Base-by-base conservation (phyloP, 2,329 filamentous ascomycete species). In the Xylaria sp. region DNA sequence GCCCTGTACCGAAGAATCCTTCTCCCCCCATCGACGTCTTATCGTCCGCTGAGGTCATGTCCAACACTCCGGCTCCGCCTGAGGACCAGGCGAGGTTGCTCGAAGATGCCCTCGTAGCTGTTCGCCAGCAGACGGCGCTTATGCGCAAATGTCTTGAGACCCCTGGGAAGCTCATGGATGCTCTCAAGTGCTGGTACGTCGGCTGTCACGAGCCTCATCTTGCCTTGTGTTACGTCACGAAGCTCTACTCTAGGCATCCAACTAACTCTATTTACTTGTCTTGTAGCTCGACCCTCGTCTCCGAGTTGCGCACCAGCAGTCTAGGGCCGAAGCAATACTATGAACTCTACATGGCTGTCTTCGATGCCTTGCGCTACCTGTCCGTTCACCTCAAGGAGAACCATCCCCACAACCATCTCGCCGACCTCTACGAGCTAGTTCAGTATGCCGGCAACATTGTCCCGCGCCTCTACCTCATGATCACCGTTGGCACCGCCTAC, bases 271-370 rank as follows among this genome's bases (percentile, higher is more conserved):
- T n/a, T 25, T 25, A 4, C 17, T 12, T 19, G 28, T 19, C 40
- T 31, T 60, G 28, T 64, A 98, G 95, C 80, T 99, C 95, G 43
- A 99, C 95, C 19, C 87, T 99, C 67, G 94, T 99, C 64, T 97
- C 95, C n/a, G 95, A 99, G 79, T 87, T 99, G 72, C 92, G 95
- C 71, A 99, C 95, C 4, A 96, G 94, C 77, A 97, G 92, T 73
- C 86, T 99, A 54, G 93, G 95, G n/a, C 95, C 95, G 35, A 99
- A 99, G 79, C 95, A 99, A 79, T 99, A 99, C 83, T 99, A 99
- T 79, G 96, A 99, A 82, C 87, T 99, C 61, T 99, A 99, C 82
- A 99, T 99, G 95, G 88, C 95, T 69, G 93, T 99, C 66, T 99
- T 99, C 79, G 95, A 99, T 82, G 94, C 96, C 67, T 82, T 99